These are phyloP conservation scores for Sclerotinia spermophila DNA, from an alignment of 2,329 filamentous ascomycete genomes.

Conservation along the genomic window DNA sequence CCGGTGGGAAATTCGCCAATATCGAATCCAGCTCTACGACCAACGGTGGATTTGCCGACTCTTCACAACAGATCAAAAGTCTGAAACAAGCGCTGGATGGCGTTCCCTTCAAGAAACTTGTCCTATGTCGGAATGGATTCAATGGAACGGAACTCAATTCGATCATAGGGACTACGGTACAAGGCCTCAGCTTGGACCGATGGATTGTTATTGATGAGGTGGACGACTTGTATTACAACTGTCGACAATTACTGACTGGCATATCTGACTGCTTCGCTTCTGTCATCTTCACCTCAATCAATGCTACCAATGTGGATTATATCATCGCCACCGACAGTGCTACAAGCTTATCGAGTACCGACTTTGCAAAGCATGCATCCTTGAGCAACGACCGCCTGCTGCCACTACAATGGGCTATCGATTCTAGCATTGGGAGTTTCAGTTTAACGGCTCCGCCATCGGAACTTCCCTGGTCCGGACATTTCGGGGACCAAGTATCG, in stretches of 20 bases:
- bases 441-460: not conserved
- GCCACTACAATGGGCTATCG: not conserved
- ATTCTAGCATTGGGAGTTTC: not conserved
- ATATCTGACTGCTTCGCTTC: not conserved
- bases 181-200: not conserved
- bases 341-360: not conserved
- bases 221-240: not conserved
- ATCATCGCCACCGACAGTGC: not conserved
- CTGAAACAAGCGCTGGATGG: not conserved
- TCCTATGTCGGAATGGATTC: not conserved
- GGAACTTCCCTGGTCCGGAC: not conserved
- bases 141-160: not conserved
- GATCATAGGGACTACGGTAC: not conserved
- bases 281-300: not conserved
- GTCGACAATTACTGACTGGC: not conserved
- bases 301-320: not conserved
- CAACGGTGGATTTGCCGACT: not conserved
- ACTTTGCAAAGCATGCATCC: not conserved
- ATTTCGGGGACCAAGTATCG: not conserved
- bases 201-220: not conserved
- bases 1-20: not conserved
- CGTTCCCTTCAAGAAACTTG: not conserved
- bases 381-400: not conserved
- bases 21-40: not conserved
- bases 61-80: not conserved